Evolutionary conservation across 2,329 filamentous ascomycete genomes (phyloP).

Genomic region (Neonectria neomacrospora): DNA sequence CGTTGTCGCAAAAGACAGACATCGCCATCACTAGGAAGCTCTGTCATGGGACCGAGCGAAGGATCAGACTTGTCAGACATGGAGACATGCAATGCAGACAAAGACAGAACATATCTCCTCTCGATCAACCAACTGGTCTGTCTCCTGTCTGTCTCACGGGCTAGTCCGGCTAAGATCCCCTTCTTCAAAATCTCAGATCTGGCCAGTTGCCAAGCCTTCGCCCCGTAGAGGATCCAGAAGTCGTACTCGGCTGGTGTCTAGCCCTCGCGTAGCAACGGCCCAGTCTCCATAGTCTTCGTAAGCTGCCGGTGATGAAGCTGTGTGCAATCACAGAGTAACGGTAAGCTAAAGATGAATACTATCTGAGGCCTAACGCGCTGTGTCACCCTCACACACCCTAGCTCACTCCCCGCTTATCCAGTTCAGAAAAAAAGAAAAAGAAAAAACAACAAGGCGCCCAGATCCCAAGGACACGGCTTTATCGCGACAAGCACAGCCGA

Average conservation of each 20-base stretch:
- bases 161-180: neutral
- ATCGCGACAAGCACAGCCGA: neutral
- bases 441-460: neutral
- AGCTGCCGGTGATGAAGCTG: neutral
- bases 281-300: neutral
- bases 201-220: neutral
- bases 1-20: neutral
- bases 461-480: constrained; percentile 5
- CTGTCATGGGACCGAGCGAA: neutral
- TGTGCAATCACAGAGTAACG: neutral
- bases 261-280: neutral
- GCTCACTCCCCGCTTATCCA: neutral
- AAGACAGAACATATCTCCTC: neutral
- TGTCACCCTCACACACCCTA: neutral
- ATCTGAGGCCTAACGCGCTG: neutral
- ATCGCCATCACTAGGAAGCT: neutral
- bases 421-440: neutral
- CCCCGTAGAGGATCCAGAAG: neutral
- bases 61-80: neutral
- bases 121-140: neutral
- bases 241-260: neutral
- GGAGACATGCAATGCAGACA: neutral
- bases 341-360: neutral
- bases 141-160: neutral
- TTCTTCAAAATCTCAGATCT: constrained; percentile 6